A percentile compares a stretch with the other conserved stretches of the same genome.
Evolutionary conservation across 1,284 basidiomycete species (phyloP).

Genomic region (Ustanciosporium gigantosporum): DNA sequence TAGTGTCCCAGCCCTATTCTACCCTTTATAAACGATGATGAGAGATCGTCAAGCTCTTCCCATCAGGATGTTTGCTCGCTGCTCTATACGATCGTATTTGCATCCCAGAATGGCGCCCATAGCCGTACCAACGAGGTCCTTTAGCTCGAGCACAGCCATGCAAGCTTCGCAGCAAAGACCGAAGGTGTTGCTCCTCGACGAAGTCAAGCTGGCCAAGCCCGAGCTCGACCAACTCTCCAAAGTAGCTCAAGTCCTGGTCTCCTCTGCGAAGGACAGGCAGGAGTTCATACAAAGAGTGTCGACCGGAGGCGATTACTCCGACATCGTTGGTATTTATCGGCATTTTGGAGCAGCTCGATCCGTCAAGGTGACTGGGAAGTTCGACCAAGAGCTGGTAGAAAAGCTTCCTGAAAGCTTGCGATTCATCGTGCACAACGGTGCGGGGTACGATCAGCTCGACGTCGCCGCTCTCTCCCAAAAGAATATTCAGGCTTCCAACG

Average conservation of each 20-base stretch:
- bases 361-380: conserved; percentile 43
- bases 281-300: conserved; percentile 37
- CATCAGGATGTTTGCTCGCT: no score
- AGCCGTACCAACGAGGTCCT: no score
- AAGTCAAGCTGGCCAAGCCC: conserved; percentile 37
- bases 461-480: conserved; percentile 29
- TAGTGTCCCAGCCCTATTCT: no score
- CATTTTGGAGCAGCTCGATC: conserved; percentile 66
- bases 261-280: conserved; percentile 17
- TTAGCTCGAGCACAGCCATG: no score
- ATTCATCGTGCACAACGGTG: conserved; percentile 55
- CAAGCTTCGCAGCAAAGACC: conserved; percentile 21
- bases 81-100: no score
- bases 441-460: conserved; percentile 57
- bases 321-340: conserved; percentile 77
- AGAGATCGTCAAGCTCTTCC: no score
- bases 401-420: conserved; percentile 35
- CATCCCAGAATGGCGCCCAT: no score
- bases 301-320: conserved; percentile 66
- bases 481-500: conserved; percentile 49
- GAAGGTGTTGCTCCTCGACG: conserved; percentile 51
- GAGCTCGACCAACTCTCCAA: conserved; percentile 35
- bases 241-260: conserved; percentile 29
- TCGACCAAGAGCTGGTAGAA: conserved; percentile 45
- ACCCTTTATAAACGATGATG: no score